Conservation (phyloP, 805 yeast species). For the Dipodascus albidus region DNA sequence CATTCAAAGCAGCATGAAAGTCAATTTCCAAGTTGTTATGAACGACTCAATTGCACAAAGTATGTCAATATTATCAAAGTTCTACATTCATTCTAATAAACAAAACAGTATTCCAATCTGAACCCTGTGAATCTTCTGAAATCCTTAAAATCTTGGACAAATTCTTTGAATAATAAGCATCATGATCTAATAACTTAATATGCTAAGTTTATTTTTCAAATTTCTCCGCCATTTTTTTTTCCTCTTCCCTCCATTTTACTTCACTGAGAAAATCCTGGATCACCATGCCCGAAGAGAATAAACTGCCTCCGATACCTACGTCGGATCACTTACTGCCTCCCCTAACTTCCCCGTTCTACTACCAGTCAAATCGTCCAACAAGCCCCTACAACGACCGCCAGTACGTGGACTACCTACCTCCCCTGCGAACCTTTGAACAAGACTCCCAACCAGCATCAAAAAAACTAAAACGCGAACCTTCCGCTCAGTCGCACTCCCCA, state of each 20-base stretch:
- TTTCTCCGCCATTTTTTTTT: not conserved
- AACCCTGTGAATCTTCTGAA: not conserved
- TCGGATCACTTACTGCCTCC: not conserved
- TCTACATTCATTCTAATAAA: too few species aligned
- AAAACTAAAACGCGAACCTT: not conserved
- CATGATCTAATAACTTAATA: not conserved
- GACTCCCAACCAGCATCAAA: not conserved
- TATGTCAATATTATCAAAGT: too few species aligned
- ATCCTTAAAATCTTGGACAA: not conserved
- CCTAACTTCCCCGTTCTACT: not conserved
- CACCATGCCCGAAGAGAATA: too few species aligned
- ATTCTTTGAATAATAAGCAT: not conserved
- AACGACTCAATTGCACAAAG: not conserved
- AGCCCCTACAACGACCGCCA: not conserved
- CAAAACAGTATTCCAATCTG: not conserved
- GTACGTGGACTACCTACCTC: not conserved
- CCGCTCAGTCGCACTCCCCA: too few species aligned
- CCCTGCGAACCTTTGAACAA: not conserved
- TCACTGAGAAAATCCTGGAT: too few species aligned
- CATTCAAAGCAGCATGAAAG: not conserved
- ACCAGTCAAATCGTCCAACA: not conserved
- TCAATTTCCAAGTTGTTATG: not conserved
- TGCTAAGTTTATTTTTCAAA: not conserved
- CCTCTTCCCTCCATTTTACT: not conserved
- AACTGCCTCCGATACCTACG: not conserved